phyloP scores from a whole-genome alignment of 2,329 filamentous ascomycete species.

The Neopestalotiopsis rosae region DNA sequence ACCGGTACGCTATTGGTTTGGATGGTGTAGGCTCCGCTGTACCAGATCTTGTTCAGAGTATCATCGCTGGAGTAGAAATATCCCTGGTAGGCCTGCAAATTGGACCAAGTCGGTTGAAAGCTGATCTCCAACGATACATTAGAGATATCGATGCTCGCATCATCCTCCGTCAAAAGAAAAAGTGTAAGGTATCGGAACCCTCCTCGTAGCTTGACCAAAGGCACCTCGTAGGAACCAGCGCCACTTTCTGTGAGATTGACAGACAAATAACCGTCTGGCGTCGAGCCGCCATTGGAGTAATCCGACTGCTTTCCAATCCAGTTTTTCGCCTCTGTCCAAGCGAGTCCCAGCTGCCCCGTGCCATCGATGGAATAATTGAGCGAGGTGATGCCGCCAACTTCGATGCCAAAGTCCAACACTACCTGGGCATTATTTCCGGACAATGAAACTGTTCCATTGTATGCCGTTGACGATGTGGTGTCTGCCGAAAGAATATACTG shows the following conservation, averaged over 20 bases:
- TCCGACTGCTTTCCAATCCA: constrained; percentile 47
- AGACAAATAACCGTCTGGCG: constrained; percentile 42
- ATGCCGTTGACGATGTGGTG: not conserved
- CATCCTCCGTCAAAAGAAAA: constrained; percentile 38
- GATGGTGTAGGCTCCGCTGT: constrained; percentile 58
- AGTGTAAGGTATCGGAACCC: constrained; percentile 50
- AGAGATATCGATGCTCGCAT: constrained; percentile 30
- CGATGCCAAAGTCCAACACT: constrained; percentile 15
- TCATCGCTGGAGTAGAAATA: constrained; percentile 58
- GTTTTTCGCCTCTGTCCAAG: constrained; percentile 47
- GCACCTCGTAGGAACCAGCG: constrained; percentile 42
- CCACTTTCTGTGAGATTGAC: constrained; percentile 39
- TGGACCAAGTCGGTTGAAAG: constrained; percentile 44
- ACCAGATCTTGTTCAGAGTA: constrained; percentile 61
- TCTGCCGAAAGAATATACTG: constrained; percentile 6
- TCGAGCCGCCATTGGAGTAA: constrained; percentile 41
- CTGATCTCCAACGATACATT: constrained; percentile 32
- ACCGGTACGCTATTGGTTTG: constrained; percentile 40
- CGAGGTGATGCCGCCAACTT: constrained; percentile 17
- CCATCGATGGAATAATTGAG: constrained; percentile 10
- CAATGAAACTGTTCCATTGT: constrained; percentile 5
- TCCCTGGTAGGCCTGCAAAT: constrained; percentile 56
- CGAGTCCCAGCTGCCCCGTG: constrained; percentile 37
- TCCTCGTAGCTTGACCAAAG: constrained; percentile 42
- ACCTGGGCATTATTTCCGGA: constrained; percentile 2